Base-by-base conservation (phyloP, 2,329 filamentous ascomycete species). In the Aspergillus chevalieri region DNA sequence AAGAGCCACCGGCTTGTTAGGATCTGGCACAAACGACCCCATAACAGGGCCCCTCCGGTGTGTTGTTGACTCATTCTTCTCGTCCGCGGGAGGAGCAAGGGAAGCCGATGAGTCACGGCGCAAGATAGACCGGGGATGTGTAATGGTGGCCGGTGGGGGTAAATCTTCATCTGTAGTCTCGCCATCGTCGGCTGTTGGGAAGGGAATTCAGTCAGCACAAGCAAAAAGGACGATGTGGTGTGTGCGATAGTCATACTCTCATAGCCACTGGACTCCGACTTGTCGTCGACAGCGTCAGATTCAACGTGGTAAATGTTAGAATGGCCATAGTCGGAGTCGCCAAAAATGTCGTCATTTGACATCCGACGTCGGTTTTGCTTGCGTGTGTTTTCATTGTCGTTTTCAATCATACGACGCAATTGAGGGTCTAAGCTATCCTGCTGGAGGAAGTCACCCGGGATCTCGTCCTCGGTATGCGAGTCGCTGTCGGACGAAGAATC, bases 391-490 rank as follows among this genome's bases (percentile, higher is more conserved):
- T 69, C 63, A 41, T 73, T 72, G 55, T 88, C 83, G 54, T 80
- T 78, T 63, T 90, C 86, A 55, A 91, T 85, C 70, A 88, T 83
- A 39, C 81, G 80, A 55, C 86, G 85, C 61, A 92, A 83, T 46
- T 78, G 78, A 5, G 86, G 84, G 58, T 89, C 86, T 4, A 92
- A 75, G 14, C 81, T 78, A 62, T 82, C 85, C 67, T 90, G 86
- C 45, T 86, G 82, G 49, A 91, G 76, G 66, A 92, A 92, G 51
- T 92, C 83, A 63, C 90, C 83, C 1, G 87, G 85, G 53, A 89
- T 89, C 55, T 89, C 80, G 54, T 82, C 80, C 52, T 81, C 67
- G 0, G 65, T 68, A 48, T 68, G 66, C 1, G 67, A 69, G 34
- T 68, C 65, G 52, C 80, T 86, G 57, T 88, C 85, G 49, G 85